Base-by-base conservation (phyloP, 1,284 basidiomycete genomes). In the Mycosarcoma mackinlayi region DNA sequence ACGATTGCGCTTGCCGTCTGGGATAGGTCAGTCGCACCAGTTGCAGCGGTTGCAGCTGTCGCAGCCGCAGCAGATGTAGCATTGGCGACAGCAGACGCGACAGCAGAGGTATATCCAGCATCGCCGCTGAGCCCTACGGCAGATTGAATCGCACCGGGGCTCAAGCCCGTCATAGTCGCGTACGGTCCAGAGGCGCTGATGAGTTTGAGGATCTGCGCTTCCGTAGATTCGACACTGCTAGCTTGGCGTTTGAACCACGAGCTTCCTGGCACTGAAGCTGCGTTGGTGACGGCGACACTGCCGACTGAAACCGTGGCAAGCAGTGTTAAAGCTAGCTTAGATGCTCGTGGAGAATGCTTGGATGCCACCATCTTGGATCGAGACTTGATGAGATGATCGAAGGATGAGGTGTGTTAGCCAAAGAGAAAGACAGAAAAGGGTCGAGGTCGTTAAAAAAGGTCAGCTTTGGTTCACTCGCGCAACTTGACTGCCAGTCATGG, bases 41-140 rank as follows among this genome's bases (percentile, higher is more conserved):
- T 25, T 6, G 27, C 27, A 25, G 25, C 27, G n/a, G 27, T 24
- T 4, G n/a, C n/a, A n/a, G n/a, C n/a, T n/a, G n/a, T n/a, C n/a
- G n/a, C n/a, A n/a, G n/a, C n/a, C n/a, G n/a, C n/a, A n/a, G n/a
- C n/a, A n/a, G 49, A 35, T 7, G 51, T 50, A 10, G 35, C 42
- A 23, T 44, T 31, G 2, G 51, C 38, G 18, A 33, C 47, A 14
- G 44, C 38, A 28, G 54, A 33, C 4, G 49, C 28, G 16, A 35
- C 35, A 10, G 33, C 28, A 9, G 47, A 47, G 8, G 56, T 14
- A 4, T 47, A 19, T 18, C 47, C 27, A 13, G 37, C n/a, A 27
- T 57, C 65, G 6, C 65, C 65, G 31, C 65, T 68, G 54, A 61
- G 34, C 3, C 59, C 58, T 2, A 68, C 65, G 2, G 65, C 65